Conservation (phyloP, 2,329 filamentous ascomycete species). For the Bipolaris victoriae region DNA sequence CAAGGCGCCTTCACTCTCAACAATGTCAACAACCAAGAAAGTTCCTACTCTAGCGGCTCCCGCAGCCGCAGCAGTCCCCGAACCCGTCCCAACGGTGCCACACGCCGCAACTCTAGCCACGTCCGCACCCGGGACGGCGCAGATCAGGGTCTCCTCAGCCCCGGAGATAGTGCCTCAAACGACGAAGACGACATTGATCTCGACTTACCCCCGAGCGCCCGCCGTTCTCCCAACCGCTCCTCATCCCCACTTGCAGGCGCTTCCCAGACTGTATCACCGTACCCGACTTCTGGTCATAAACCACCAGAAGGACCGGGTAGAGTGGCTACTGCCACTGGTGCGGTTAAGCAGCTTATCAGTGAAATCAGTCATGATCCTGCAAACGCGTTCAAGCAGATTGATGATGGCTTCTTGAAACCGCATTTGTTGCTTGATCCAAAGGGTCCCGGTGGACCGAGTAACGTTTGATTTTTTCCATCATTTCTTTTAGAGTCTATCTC, state of each 20-base stretch:
- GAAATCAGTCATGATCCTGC: conserved; percentile 83
- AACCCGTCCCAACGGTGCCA: conserved; percentile 48
- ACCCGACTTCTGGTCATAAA: conserved; percentile 50
- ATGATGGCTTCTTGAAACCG: conserved; percentile 96
- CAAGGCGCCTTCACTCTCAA: conserved; percentile 62
- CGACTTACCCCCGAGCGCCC: conserved; percentile 65
- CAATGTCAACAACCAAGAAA: conserved; percentile 57
- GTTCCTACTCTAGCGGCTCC: conserved; percentile 64
- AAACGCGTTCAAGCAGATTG: conserved; percentile 86
- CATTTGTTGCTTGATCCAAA: conserved; percentile 78
- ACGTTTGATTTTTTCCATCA: conserved; percentile 34
- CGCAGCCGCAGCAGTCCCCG: conserved; percentile 59
- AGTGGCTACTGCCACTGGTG: conserved; percentile 72
- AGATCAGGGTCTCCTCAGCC: conserved; percentile 62
- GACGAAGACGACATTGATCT: conserved; percentile 62
- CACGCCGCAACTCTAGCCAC: conserved; percentile 61
- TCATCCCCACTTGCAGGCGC: conserved; percentile 38
- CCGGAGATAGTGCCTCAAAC: conserved; percentile 56
- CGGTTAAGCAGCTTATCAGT: conserved; percentile 79
- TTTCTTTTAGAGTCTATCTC: background rate
- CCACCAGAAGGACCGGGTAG: conserved; percentile 33
- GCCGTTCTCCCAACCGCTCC: conserved; percentile 51
- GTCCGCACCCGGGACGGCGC: conserved; percentile 55
- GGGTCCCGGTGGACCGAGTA: conserved; percentile 40
- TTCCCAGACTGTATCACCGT: conserved; percentile 27